Percentiles rank a stretch among this genome's conserved stretches.
These are phyloP conservation scores for Boletus huronensis DNA, from an alignment of 768 basidiomycete species.

Conservation along the genomic window DNA sequence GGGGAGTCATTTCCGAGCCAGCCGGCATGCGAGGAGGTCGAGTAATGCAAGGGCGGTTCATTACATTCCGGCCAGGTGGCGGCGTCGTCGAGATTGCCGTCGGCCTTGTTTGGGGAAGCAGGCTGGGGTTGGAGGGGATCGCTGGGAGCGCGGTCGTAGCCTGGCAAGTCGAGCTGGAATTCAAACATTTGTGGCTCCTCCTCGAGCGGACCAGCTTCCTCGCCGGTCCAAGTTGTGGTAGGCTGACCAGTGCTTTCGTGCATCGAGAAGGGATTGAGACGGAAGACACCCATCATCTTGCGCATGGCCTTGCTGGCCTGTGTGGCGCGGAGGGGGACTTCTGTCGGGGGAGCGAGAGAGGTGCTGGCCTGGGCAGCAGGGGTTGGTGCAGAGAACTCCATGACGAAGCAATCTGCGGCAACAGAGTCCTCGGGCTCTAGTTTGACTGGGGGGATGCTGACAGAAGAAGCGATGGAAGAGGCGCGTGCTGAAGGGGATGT, in stretches of 20 bases:
- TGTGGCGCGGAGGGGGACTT: slow-evolving; percentile 73
- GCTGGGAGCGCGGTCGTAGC: slow-evolving; percentile 19
- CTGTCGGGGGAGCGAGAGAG: slow-evolving; percentile 51
- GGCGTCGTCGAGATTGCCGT: slow-evolving; percentile 19
- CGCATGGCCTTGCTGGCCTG: slow-evolving; percentile 70
- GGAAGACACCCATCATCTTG: slow-evolving; percentile 73
- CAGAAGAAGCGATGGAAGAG: slow-evolving; percentile 32
- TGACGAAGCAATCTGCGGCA: slow-evolving; percentile 32
- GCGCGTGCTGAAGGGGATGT: slow-evolving; percentile 35
- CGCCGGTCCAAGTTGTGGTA: slow-evolving; percentile 42
- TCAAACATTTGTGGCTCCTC: slow-evolving; percentile 61
- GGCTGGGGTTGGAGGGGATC: slow-evolving; percentile 20
- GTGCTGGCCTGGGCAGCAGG: slow-evolving; percentile 33
- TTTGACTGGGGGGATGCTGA: slow-evolving; percentile 29
- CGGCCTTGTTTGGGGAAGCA: slow-evolving; percentile 1
- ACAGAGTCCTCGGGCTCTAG: slow-evolving; percentile 29
- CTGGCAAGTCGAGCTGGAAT: slow-evolving; percentile 52
- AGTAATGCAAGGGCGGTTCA: slow-evolving; percentile 19
- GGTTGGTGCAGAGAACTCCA: slow-evolving; percentile 32
- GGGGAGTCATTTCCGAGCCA: slow-evolving; percentile 31
- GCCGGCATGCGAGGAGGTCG: slow-evolving; percentile 19
- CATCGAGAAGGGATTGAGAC: slow-evolving; percentile 73
- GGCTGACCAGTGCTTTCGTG: slow-evolving; percentile 48
- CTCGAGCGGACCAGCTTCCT: slow-evolving; percentile 56
- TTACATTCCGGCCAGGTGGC: slow-evolving; percentile 24